Base-by-base conservation (phyloP, 2,329 filamentous ascomycete genomes). In the Claviceps sp. region DNA sequence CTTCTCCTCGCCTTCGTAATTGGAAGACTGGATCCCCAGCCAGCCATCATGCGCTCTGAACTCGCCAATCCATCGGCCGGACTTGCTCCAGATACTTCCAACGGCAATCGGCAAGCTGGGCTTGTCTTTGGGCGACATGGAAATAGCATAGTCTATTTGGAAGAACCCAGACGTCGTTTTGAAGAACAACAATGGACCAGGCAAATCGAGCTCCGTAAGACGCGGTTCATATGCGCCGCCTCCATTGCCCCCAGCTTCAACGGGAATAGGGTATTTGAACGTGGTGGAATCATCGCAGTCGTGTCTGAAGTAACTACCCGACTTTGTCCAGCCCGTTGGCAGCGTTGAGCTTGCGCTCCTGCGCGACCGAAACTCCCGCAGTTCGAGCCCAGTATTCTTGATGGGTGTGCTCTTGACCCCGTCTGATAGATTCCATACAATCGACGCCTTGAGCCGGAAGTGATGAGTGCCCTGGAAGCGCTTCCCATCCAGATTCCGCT, bases 21-120 rank as follows among this genome's bases (percentile, higher is more conserved):
- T 73, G 54, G 69, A 70, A n/a, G 68, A 67, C 57, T 73, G 70
- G 5, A 73, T 58, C 8, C 71, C 71, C 40, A 73, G 58, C 71
- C 71, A 73, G 38, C 64, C 65, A 50, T 73, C 70, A 56, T 73
- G 71, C n/a, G 69, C 65, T 41, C 70, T 65, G 39, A 73, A 65
- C 47, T 68, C 64, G 30, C 70, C 70, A n/a, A 69, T 61, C 69
- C 69, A 72, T 37, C 61, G 60, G 43, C 64, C 62, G 2, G 58
- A 57, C 42, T 59, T 65, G 50, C 62, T 60, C 64, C 66, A 69
- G 56, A 73, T 69, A 50, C 69, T 71, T 26, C 70, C 71, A 17
- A 73, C 63, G 4, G 70, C 70, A 17, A 73, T 62, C 2, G 68
- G 67, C 3, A 70, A 70, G 54, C 65, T 70, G 14, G 62, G 48